phyloP scores from a whole-genome alignment of 768 basidiomycete species.

The Pleurotus ostreatus region DNA sequence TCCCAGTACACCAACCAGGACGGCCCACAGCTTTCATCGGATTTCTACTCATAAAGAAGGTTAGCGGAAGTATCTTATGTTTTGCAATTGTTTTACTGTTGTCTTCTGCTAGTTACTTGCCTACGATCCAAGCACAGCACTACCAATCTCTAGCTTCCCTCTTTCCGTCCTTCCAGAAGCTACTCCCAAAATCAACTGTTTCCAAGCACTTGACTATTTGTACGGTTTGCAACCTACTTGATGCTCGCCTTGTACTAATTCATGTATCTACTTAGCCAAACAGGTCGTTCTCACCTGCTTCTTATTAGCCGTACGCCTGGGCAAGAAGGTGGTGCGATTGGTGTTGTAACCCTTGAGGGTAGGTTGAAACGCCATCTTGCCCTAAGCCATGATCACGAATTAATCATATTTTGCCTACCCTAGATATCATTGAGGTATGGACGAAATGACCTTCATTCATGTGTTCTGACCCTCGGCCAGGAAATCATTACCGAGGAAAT shows the following conservation, averaged over 20 bases:
- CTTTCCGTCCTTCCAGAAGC: slow-evolving; percentile 90
- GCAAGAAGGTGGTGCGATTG: slow-evolving; percentile 75
- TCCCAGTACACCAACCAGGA: slow-evolving; percentile 79
- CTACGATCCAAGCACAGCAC: slow-evolving; percentile 81
- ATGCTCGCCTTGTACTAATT: not conserved
- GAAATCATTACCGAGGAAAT: slow-evolving; percentile 97
- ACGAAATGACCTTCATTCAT: not conserved
- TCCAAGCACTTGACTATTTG: slow-evolving; percentile 95
- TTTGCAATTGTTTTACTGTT: not conserved
- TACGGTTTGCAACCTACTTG: slow-evolving; percentile 25
- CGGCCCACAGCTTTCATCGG: slow-evolving; percentile 73
- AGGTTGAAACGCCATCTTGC: slow-evolving; percentile 9
- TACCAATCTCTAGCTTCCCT: slow-evolving; percentile 70
- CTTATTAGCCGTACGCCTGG: slow-evolving; percentile 86
- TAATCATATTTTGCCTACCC: not conserved
- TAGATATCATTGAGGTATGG: slow-evolving; percentile 73
- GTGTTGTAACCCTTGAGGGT: slow-evolving; percentile 89
- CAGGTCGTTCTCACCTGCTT: slow-evolving; percentile 89
- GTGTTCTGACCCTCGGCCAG: slow-evolving; percentile 26
- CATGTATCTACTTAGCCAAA: slow-evolving; percentile 55
- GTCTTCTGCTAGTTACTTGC: slow-evolving; percentile 59
- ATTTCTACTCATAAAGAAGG: slow-evolving; percentile 81
- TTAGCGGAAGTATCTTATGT: slow-evolving; percentile 18
- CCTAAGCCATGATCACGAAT: not conserved
- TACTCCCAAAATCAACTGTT: slow-evolving; percentile 82